phyloP scores from a whole-genome alignment of 129 eudicot species.

The Dittrichia graveolens region DNA sequence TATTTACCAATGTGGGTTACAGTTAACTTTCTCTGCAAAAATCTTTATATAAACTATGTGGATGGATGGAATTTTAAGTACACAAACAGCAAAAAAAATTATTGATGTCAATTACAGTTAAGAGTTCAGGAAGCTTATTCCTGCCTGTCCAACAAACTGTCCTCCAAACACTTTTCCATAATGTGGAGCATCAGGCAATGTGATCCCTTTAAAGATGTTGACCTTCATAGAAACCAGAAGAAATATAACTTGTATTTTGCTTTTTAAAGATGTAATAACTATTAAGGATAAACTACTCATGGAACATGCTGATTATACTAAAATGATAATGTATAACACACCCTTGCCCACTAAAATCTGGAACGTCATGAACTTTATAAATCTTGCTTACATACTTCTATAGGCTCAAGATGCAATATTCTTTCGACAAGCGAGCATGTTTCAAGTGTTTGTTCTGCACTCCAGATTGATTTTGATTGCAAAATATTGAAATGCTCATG shows the following conservation, averaged over 20 bases:
- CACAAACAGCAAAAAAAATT: no score
- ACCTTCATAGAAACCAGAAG: conserved; percentile 49
- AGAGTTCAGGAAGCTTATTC: no score
- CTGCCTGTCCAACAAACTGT: conserved; percentile 94
- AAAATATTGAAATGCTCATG: conserved; percentile 58
- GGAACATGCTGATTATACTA: conserved; percentile 5
- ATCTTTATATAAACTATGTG: no score
- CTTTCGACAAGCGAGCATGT: conserved; percentile 66
- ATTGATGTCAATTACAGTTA: no score
- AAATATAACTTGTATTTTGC: conserved; percentile 7
- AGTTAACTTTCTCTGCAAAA: no score
- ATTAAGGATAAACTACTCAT: background rate
- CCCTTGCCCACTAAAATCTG: conserved; percentile 13
- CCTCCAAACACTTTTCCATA: conserved; percentile 94
- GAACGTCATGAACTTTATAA: background rate
- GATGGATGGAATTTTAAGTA: no score
- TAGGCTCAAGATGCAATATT: conserved; percentile 80
- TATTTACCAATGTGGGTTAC: no score
- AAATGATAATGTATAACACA: conserved; percentile 10
- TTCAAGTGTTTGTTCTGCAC: conserved; percentile 69
- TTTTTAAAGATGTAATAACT: background rate
- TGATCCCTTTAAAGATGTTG: conserved; percentile 77
- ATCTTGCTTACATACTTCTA: conserved; percentile 58
- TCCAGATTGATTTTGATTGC: conserved; percentile 80
- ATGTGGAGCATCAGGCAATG: conserved; percentile 87